Percentiles rank a stretch among this genome's conserved stretches.
phyloP scores from a whole-genome alignment of 345 rosid genomes.

The Ricinus communis region DNA sequence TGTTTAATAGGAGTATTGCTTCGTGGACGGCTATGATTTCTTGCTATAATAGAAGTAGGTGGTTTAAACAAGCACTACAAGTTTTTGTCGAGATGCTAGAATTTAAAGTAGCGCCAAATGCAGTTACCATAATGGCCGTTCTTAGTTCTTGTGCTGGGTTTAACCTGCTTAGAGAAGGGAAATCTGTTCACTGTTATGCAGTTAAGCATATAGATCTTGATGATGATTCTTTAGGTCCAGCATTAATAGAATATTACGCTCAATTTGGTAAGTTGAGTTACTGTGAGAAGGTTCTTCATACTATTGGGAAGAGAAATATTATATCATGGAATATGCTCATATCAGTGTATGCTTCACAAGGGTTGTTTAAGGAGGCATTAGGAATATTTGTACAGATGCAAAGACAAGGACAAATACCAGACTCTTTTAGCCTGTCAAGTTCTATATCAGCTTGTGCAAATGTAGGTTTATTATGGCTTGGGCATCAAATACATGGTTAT shows the following conservation, averaged over 20 bases:
- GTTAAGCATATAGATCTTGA: constrained; percentile 40
- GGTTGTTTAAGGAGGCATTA: constrained; percentile 53
- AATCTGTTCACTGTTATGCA: constrained; percentile 65
- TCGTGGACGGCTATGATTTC: constrained; percentile 82
- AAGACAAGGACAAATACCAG: constrained; percentile 44
- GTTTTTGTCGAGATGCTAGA: constrained; percentile 55
- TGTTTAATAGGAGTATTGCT: constrained; percentile 29
- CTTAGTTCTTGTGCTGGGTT: constrained; percentile 63
- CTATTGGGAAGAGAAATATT: constrained; percentile 46
- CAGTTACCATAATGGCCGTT: constrained; percentile 59
- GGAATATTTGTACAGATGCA: constrained; percentile 53
- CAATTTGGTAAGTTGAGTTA: constrained; percentile 47
- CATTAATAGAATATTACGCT: constrained; percentile 62
- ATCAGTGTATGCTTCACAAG: constrained; percentile 50
- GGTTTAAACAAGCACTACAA: constrained; percentile 46
- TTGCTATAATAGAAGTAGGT: constrained; percentile 54
- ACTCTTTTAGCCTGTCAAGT: constrained; percentile 67
- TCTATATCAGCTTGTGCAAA: constrained; percentile 68
- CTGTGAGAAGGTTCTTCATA: constrained; percentile 44
- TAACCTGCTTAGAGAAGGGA: constrained; percentile 60
- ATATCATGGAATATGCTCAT: constrained; percentile 73
- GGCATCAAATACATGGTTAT: constrained; percentile 70
- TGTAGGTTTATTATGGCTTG: constrained; percentile 44
- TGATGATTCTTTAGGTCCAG: constrained; percentile 57
- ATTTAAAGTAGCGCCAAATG: constrained; percentile 46